Base-by-base conservation (phyloP, 2,329 filamentous ascomycete genomes). In the Chaetomiaceae sp. region DNA sequence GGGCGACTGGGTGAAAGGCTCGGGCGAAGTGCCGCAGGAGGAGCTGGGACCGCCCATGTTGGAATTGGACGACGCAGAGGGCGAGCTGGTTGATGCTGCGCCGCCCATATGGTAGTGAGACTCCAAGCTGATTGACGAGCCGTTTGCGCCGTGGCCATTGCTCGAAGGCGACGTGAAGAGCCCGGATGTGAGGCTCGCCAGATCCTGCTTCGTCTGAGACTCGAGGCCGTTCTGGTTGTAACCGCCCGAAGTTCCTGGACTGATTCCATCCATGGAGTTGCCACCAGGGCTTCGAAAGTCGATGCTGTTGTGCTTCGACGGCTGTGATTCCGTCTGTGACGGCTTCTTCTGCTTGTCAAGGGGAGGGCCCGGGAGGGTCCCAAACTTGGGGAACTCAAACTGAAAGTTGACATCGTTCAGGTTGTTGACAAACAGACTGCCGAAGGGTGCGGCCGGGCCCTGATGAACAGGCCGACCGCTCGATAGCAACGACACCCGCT, bases 361-460 rank as follows among this genome's bases (percentile, higher is more conserved):
- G 1, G 66, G 60, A 7, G 75, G 71, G 5, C 78, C 75, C 0
- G 79, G 78, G 21, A 95, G 77, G 53, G 83, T 79, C 41, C 93
- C 93, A 63, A 99, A 97, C 65, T 87, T 91, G 58, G 93, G 92
- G 58, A 97, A 97, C 60, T 97, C 92, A 61, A 99, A 97, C 59
- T 92, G 85, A 65, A 97, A 97, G 65, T 86, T 90, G 66, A 87
- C 85, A 56, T 87, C 86, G 62, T 77, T 82, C 48, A 85, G 73
- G 59, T 82, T 85, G 66, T 73, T 80, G 56, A 81, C 65, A 10
- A 74, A 74, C 19, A 73, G 66, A 49, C 62, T 67, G 61, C 77
- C 72, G 62, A 77, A 73, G 27, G 69, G 68, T 76, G 51, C 16
- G 58, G 52, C 55, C 59, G 66, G 60, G 45, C 64, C 51, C 25